Evolutionary conservation across 2,329 filamentous ascomycete species (phyloP), one percentile per base, ranked within the genome.

Genomic region (Mollisia scopiformis): DNA sequence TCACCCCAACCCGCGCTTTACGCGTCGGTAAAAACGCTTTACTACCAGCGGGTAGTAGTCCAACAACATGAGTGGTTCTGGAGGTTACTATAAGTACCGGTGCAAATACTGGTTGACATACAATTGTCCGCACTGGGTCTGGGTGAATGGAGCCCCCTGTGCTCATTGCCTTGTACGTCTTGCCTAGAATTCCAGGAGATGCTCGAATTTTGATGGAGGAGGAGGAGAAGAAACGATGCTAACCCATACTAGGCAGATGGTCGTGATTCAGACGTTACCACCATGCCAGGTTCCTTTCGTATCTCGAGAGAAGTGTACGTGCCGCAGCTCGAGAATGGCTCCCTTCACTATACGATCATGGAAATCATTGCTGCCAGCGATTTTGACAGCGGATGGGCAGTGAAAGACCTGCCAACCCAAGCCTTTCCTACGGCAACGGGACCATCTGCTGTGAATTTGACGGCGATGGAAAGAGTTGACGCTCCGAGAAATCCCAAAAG

Each of bases 31-130:
- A 57, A 65, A 66, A 61, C 68, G 67, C 68, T 69, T 71, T 68
- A 66, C 67, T 72, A 57, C 65, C 70, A 69, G 69, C 69, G 66
- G 66, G 67, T 69, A 71, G 69, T 69, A 67, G 58, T 59, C 62
- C 55, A 58, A 43, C 55, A 69, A 41, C 33, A 73, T 73, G 71
- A 72, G 69, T 66, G 71, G 70, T 28, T 67, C 64, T 31, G 70
- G 70, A 62, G 71, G 71, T 31, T 72, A 72, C 53, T 83, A 82
- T 69, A 83, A 80, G 74, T 84, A 82, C 71, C 77, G 79, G 43
- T 84, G 82, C 78, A 84, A 82, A 72, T 81, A 83, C 75, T 83
- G 81, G 66, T 78, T 78, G 59, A 77, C 79, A 30, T 76, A 82
- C 68, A 79, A 83, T 64, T 84, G 82, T 65, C 76, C 74, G 5